phyloP scores from a whole-genome alignment of 169 alveolate species.

The Babesia divergens region DNA sequence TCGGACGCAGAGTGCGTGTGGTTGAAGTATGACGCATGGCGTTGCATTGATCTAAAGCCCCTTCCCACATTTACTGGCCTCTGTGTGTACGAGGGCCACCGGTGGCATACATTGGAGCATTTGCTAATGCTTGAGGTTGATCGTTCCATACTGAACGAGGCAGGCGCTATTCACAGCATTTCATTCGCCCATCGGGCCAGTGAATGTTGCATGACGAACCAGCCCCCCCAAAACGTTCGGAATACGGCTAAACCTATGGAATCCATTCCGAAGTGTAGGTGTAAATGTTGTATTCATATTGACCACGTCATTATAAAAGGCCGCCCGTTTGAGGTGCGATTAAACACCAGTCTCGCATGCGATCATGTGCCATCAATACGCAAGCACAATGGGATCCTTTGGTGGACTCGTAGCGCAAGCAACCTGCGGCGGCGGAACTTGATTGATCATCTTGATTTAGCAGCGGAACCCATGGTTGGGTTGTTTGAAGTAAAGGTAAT shows the following conservation, averaged over 20 bases:
- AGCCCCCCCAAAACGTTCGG: too few relatives aligned
- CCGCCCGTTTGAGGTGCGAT: neutral
- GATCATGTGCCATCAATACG: neutral
- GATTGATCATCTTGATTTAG: neutral
- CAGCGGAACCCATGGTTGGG: neutral
- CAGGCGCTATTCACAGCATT: neutral
- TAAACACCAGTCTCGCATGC: constrained; percentile 4
- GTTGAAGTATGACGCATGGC: neutral
- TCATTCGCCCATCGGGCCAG: neutral
- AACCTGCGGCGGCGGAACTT: too few relatives aligned
- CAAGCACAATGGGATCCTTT: neutral
- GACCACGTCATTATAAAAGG: neutral
- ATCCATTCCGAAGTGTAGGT: neutral
- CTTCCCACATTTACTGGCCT: neutral
- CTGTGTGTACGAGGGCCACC: neutral
- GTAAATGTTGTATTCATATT: neutral
- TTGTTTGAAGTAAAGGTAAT: neutral
- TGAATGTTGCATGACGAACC: too few relatives aligned
- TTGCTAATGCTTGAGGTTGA: constrained; percentile 7
- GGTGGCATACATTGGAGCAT: neutral
- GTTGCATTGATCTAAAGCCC: neutral
- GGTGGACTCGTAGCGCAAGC: too few relatives aligned
- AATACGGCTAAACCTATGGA: neutral
- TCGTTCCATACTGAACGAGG: neutral
- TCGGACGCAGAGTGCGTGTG: neutral